Evolutionary conservation across 768 basidiomycete species (phyloP), one percentile per base, ranked within the genome.

Genomic region (Serendipita sp.): DNA sequence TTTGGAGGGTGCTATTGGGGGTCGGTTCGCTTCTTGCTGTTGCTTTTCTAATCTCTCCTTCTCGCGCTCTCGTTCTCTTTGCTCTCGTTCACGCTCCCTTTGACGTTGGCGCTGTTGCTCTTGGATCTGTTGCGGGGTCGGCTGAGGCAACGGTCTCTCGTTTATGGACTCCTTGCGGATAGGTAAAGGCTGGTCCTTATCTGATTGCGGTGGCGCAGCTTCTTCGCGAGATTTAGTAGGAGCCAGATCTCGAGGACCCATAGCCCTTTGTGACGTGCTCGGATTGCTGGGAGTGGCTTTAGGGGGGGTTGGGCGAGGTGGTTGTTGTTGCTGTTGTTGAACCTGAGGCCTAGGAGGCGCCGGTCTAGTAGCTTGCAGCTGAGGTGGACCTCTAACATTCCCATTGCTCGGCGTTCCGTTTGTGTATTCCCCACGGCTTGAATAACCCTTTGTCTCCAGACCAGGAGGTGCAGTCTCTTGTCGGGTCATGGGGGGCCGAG

Each of bases 341-440:
- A 31, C 43, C 43, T 2, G 72, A 0, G 88, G 87, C 3, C 86
- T 79, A 2, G 85, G 80, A 23, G 87, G 87, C 0, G 87, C 83
- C 3, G 88, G 80, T 11, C 88, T 78, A 3, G 78, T 78, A 4
- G 84, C 76, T 65, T 84, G 82, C 15, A 79, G 55, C 34, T 62
- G 18, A 33, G 65, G 60, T 27, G 33, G 44, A 53, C 34, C 18
- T 13, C 62, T n/a, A 10, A 44, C 53, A 8, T 37, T 5, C 31
- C 63, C 48, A 40, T 40, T 40, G 44, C 34, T 16, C 37, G 53
- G 23, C 58, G 52, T 58, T 34, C 64, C 44, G 31, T 64, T 36
- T 37, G 64, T 29, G 29, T 64, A 58, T n/a, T 64, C 64, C 44
- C 40, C 43, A 23, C 64, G 55, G 44, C 79, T 76, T 37, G 71